A percentile compares a stretch with the other conserved stretches of the same genome.
Evolutionary conservation across 2,329 filamentous ascomycete species (phyloP).

Genomic region (Trichoderma aggressivum): DNA sequence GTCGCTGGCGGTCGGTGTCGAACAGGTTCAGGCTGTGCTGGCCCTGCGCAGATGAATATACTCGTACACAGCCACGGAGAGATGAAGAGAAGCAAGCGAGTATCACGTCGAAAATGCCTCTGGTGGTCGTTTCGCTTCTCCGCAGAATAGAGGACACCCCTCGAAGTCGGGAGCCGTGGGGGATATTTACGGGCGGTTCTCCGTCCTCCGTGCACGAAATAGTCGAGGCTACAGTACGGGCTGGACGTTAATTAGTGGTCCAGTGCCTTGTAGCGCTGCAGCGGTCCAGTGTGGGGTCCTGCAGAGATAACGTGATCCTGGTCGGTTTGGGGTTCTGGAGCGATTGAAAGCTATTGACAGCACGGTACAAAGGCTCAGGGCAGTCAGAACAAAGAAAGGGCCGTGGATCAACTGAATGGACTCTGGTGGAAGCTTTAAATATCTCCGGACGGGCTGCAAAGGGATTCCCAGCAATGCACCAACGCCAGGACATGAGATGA

Average conservation of each 20-base stretch:
- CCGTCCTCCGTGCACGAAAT: neutral
- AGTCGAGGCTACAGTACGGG: slow-evolving; percentile 1
- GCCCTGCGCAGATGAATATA: neutral
- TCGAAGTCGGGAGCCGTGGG: slow-evolving; percentile 11
- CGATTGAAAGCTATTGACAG: neutral
- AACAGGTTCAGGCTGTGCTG: neutral
- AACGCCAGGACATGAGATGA: slow-evolving; percentile 9
- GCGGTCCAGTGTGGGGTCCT: slow-evolving; percentile 14
- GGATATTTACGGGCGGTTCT: neutral
- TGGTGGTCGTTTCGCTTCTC: slow-evolving; percentile 8
- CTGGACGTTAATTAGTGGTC: slow-evolving; percentile 9
- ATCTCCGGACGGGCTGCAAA: neutral
- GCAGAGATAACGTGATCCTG: slow-evolving; percentile 19
- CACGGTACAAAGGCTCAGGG: neutral
- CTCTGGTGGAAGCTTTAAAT: neutral
- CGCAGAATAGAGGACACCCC: slow-evolving; percentile 14
- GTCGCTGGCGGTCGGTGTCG: neutral
- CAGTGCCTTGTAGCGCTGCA: neutral
- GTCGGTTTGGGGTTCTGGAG: neutral
- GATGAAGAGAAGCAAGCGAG: neutral
- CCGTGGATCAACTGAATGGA: neutral
- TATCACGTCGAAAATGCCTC: slow-evolving; percentile 15
- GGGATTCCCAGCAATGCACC: neutral
- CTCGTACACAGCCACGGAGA: neutral
- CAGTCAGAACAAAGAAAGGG: neutral